Conservation (phyloP, 2,329 filamentous ascomycete genomes). For the Pseudocercospora cruenta region DNA sequence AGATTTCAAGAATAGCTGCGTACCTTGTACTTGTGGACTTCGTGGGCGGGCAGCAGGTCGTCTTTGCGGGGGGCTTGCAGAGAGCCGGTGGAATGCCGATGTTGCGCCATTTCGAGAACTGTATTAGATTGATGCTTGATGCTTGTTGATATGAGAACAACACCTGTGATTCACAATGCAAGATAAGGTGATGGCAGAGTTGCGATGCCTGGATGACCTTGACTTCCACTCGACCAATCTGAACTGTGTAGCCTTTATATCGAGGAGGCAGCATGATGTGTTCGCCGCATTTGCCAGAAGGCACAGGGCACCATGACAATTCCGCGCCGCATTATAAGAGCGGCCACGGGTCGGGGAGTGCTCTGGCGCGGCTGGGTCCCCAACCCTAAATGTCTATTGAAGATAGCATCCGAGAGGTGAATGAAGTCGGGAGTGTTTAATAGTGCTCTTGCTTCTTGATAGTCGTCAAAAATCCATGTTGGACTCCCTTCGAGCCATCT, state of each 20-base stretch:
- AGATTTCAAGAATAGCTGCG: background rate
- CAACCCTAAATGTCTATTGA: constrained; percentile 6
- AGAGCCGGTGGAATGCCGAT: background rate
- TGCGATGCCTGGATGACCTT: background rate
- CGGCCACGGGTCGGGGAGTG: constrained; percentile 1
- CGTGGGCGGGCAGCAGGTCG: background rate
- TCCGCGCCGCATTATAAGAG: background rate
- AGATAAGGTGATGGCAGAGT: background rate
- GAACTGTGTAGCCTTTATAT: background rate
- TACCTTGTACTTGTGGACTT: background rate
- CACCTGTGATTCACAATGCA: background rate
- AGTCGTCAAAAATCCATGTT: background rate
- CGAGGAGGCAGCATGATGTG: too few species aligned
- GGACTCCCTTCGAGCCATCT: background rate
- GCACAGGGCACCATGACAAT: background rate
- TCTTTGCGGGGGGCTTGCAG: background rate
- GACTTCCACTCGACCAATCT: background rate
- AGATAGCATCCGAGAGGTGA: background rate
- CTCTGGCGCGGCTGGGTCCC: constrained; percentile 11
- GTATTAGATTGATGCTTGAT: background rate
- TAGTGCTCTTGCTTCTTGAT: background rate
- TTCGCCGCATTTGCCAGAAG: background rate
- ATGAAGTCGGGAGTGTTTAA: background rate
- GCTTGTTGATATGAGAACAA: background rate
- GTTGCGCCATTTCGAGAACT: constrained; percentile 4